A percentile compares a stretch with the other conserved stretches of the same genome.
These are phyloP conservation scores for Paraleonurus japonicus DNA, from an alignment of 257 asterid genomes.

Conservation along the genomic window DNA sequence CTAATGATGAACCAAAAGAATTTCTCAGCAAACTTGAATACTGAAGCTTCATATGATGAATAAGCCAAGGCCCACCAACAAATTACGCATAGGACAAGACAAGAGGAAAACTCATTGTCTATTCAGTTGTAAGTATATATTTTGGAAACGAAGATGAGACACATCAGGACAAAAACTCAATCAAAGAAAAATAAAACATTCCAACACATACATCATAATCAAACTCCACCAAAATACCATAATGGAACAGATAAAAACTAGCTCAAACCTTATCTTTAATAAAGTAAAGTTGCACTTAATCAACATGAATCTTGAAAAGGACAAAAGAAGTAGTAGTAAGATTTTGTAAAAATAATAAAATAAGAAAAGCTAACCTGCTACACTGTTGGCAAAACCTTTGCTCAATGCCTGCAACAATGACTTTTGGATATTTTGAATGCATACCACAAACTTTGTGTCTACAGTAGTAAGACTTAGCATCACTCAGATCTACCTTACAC, in stretches of 20 bases:
- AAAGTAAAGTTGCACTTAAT: constrained; percentile 18
- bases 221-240: constrained; percentile 16
- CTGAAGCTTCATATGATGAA: too few relatives aligned
- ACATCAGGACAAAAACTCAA: not conserved
- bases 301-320: not conserved
- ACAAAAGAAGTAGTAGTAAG: not conserved
- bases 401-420: constrained; percentile 65
- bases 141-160: too few relatives aligned
- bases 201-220: constrained; percentile 10
- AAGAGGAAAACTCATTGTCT: too few relatives aligned
- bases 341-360: not conserved
- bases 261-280: constrained; percentile 21
- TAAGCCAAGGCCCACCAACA: constrained; percentile 1
- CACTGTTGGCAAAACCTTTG: constrained; percentile 97
- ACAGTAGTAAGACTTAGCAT: constrained; percentile 71
- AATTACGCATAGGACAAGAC: constrained; percentile 3
- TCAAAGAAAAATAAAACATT: not conserved
- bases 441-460: constrained; percentile 80
- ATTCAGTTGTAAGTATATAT: too few relatives aligned
- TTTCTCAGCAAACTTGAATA: too few relatives aligned
- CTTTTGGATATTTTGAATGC: constrained; percentile 71
- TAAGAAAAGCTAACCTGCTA: constrained; percentile 57
- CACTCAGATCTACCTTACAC: constrained; percentile 79
- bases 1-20: too few relatives aligned
- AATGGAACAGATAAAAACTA: not conserved